Conservation (phyloP, 495 filamentous ascomycete genomes). For the Neurospora sp. region DNA sequence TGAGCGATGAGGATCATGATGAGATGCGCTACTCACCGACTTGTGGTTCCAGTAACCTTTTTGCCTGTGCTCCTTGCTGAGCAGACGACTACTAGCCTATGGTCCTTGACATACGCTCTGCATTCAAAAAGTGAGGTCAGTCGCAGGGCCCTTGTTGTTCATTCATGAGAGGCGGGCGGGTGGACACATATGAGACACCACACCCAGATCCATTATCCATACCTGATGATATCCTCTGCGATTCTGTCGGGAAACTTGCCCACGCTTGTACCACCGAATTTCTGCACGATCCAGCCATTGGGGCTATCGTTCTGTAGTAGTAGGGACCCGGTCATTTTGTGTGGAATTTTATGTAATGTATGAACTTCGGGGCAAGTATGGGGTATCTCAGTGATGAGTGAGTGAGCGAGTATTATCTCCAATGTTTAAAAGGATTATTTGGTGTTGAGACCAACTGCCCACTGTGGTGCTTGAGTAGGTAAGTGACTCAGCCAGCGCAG, state of each 20-base stretch:
- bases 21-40: conserved; percentile 55
- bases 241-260: conserved; percentile 34
- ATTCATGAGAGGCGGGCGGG: background rate
- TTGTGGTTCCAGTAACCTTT: conserved; percentile 88
- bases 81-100: conserved; percentile 79
- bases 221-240: conserved; percentile 28
- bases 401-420: background rate
- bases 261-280: conserved; percentile 72
- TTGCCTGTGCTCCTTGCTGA: conserved; percentile 85
- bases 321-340: conserved; percentile 12
- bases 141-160: background rate
- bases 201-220: conserved; percentile 2
- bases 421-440: background rate
- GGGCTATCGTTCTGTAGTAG: conserved; percentile 25
- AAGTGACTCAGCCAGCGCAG: background rate
- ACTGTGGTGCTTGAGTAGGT: background rate
- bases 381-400: background rate
- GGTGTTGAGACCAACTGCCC: background rate
- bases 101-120: conserved; percentile 56
- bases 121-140: background rate
- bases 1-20: background rate
- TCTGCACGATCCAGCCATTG: conserved; percentile 68
- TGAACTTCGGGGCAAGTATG: background rate
- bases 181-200: background rate
- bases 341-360: background rate